Conservation (phyloP, 176 grass and related monocot genomes). For the Ensete ventricosum region DNA sequence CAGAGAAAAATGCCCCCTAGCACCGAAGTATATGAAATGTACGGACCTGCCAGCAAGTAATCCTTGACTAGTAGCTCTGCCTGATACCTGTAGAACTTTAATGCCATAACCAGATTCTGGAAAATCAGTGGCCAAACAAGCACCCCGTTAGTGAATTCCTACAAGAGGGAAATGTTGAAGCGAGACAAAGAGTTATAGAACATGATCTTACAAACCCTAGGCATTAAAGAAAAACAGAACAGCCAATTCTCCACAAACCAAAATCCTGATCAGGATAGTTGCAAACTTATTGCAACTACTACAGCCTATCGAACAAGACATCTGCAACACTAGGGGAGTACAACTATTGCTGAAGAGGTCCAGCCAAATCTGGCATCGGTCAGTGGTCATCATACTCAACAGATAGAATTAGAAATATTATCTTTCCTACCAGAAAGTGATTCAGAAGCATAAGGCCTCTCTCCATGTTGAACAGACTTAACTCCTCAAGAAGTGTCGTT, state of each 20-base stretch:
- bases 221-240: neutral
- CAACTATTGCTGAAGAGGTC: neutral
- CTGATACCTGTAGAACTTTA: slow-evolving; percentile 55
- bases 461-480: neutral
- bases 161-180: neutral
- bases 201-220: neutral
- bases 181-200: neutral
- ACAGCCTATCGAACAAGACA: neutral
- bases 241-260: neutral
- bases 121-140: neutral
- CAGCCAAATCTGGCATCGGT: neutral
- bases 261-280: neutral
- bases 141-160: neutral
- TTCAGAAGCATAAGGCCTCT: neutral
- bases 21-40: slow-evolving; percentile 61
- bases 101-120: slow-evolving; percentile 38
- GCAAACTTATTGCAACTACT: neutral
- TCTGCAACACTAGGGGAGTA: neutral
- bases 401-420: neutral
- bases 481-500: neutral
- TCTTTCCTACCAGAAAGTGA: neutral
- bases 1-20: slow-evolving; percentile 77
- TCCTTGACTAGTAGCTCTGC: slow-evolving; percentile 67
- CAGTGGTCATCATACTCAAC: neutral
- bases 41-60: slow-evolving; percentile 66